A percentile compares a stretch with the other conserved stretches of the same genome.
These are phyloP conservation scores for Sugiyamaella valdiviana DNA, from an alignment of 805 yeast genomes.

Conservation along the genomic window DNA sequence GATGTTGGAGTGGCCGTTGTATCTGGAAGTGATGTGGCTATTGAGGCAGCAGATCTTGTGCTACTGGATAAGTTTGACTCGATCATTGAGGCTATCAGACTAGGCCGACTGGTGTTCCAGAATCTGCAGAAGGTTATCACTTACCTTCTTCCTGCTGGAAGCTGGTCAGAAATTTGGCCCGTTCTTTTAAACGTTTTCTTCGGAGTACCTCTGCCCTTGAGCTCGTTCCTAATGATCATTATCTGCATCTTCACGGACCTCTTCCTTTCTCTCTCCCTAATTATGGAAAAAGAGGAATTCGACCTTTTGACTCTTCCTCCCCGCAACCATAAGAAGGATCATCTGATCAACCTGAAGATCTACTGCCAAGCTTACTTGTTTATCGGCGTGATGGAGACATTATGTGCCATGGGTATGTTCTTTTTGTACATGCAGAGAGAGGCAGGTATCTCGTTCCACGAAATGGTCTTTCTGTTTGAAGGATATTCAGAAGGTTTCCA, in stretches of 20 bases:
- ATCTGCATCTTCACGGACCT: conserved; percentile 46
- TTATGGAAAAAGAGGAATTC: conserved; percentile 40
- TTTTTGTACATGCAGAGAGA: conserved; percentile 35
- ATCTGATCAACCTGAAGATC: conserved; percentile 37
- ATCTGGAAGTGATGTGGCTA: conserved; percentile 19
- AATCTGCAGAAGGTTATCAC: conserved; percentile 41
- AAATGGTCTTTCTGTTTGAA: conserved; percentile 28
- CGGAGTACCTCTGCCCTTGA: conserved; percentile 45
- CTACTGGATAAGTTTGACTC: conserved; percentile 47
- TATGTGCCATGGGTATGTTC: conserved; percentile 38
- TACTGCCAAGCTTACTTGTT: conserved; percentile 40
- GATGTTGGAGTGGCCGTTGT: conserved; percentile 87
- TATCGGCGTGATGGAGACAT: conserved; percentile 38
- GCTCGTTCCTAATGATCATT: conserved; percentile 47
- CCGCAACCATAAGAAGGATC: conserved; percentile 38
- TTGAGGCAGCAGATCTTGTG: conserved; percentile 20
- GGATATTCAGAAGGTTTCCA: conserved; percentile 32
- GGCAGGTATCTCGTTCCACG: conserved; percentile 34
- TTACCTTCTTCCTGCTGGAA: conserved; percentile 49
- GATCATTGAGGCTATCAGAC: conserved; percentile 79
- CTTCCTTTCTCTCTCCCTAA: conserved; percentile 39
- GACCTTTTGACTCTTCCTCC: conserved; percentile 40
- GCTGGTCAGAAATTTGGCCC: conserved; percentile 47
- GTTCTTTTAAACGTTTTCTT: conserved; percentile 42
- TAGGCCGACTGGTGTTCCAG: conserved; percentile 67